Base-by-base conservation (phyloP, 2,329 filamentous ascomycete genomes). In the Ceratocystis destructans region DNA sequence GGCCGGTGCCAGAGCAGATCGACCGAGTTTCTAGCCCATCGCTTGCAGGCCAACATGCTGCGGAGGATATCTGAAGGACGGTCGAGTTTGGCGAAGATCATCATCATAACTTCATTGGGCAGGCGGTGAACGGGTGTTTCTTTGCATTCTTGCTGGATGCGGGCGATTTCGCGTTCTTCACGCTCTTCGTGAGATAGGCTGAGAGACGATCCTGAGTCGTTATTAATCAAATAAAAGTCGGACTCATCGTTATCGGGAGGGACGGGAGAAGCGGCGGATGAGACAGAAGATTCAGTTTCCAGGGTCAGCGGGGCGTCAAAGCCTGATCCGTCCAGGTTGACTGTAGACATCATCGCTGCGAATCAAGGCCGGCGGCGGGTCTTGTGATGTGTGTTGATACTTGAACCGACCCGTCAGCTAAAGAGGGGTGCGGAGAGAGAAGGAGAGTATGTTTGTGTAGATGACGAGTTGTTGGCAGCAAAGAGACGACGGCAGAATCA, bases 1-100 rank as follows among this genome's bases (percentile, higher is more conserved):
- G 94, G 94, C 48, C 94, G 84, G 75, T 96, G 92, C 94, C 94
- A 99, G 25, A 99, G 81, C 70, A 96, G 82, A 69, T 94, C 93
- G 70, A 97, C 94, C 64, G 89, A 87, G 73, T 96, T 96, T 69
- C 88, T 82, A 33, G 94, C 89, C 94, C 94, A 99, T 69, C 87
- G 85, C 76, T 91, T 92, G 73, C 87, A 96, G n/a, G 96, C 92
- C 70, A 94, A 80, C 89, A 97, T 92, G 76, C 89, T 95, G 76
- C 86, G 87, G 70, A 90, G 83, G 71, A 96, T 82, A 73, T 99
- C 93, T 57, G 80, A 78, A 1, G 91, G 83, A 12, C 83, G 84
- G 72, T 81, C 86, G 67, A 99, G 83, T 75, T 91, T 94, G 45
- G 89, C 82, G 76, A 99, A 96, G 72, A 97, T 87, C 76, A 86